Base-by-base conservation (phyloP, 305 asterid species). In the Fraxinus ornus region DNA sequence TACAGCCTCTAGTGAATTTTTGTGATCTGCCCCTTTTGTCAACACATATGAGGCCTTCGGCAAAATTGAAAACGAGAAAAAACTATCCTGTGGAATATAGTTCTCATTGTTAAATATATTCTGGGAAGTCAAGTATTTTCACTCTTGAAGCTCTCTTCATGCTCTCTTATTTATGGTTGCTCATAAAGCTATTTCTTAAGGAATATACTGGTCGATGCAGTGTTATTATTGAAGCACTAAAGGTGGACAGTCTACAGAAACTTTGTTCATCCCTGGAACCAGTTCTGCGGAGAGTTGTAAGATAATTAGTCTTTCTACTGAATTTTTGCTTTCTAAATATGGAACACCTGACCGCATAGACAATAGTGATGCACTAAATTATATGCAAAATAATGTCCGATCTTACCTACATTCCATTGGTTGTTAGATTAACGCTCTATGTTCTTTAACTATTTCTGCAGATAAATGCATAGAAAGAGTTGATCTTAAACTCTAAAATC, bases 241-340 rank as follows among this genome's bases (percentile, higher is more conserved):
- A 95, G 92, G 90, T 94, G 86, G 99, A 95, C 90, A 93, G 97
- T 87, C 91, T 95, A 83, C 99, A 95, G 86, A 95, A 95, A 85
- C 96, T 95, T 66, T 95, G 99, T 88, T 95, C 99, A 47, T 94
- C 99, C 2, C 83, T 95, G 89, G 99, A 95, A 88, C 99, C 99
- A 41, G 89, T 94, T 92, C 97, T 95, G 76, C 96, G 99, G 62
- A 93, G 97, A 94, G 99, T 95, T 87, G 99, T 95, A 92, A 95
- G 98, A 88, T 84, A 76, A 39, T 77, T 60, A 66, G 76, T 83
- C 83, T 81, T 75, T 79, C 28, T 77, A 52, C 33, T 28, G 30
- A 79, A 60, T 66, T 30, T 72, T 76, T 47, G 30, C 52, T 83
- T 77, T 21, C 68, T 64, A 4, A 21, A 60, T 60, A 52, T 76